Base-by-base conservation (phyloP, 179 eudicot species). In the Silene vulgaris region DNA sequence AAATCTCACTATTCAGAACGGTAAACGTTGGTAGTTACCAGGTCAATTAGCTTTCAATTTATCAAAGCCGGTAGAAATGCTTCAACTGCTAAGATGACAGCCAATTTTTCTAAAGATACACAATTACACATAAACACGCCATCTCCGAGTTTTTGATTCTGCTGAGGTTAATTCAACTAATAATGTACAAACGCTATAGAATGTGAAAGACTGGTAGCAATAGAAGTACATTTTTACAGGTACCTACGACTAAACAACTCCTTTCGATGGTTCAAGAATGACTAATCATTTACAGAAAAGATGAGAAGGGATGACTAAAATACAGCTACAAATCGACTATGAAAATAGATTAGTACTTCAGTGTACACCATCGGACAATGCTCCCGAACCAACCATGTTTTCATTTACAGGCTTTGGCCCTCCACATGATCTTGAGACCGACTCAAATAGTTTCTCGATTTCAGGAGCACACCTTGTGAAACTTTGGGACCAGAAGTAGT, bases 401-500 rank as follows among this genome's bases (percentile, higher is more conserved):
- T 92, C 97, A 56, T 89, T 90, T 35, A 87, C 93, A 43, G 97
- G 90, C 78, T 90, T 90, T 29, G 95, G 93, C 14, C 97, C 97
- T 9, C 97, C 97, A 66, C 97, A 92, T 4, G 97, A 90, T 79
- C 97, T 86, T 1, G 97, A 89, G 60, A 95, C 97, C 0, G 97
- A 90, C 80, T 93, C 96, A n/a, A 93, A 92, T 3, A 93, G 84
- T 70, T 88, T 92, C 81, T 92, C 97, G 29, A 95, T 92, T 82
- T 92, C 97, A 1, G 97, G 97, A 12, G 95, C 95, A 75, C 95
- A 95, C 79, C 93, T 89, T 48, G 96, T 93, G 75, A 95, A 95
- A 8, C 90, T 78, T 63, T 86, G 85, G 80, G 85, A 87, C 97
- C 97, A 92, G 87, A 95, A 95, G 76, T 85, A 84, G 85, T 90